Conservation (phyloP, 768 basidiomycete species). For the Leccinum barrowsii region DNA sequence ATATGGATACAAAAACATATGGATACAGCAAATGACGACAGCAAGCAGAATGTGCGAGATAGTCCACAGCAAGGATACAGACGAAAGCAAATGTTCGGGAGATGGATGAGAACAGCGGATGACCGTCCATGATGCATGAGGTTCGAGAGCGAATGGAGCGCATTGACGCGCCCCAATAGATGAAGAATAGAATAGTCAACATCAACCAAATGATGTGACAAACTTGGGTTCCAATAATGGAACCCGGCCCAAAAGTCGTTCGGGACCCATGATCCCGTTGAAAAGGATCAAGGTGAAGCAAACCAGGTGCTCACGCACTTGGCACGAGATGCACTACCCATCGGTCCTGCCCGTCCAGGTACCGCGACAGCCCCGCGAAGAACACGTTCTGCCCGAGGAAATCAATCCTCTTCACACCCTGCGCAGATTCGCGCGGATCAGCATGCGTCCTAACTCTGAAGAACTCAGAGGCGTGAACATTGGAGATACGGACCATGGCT, state of each 20-base stretch:
- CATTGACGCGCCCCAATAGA: slow-evolving; percentile 3
- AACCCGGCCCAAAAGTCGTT: slow-evolving; percentile 8
- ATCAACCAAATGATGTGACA: not conserved
- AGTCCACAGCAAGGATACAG: slow-evolving; percentile 14
- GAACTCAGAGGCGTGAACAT: slow-evolving; percentile 24
- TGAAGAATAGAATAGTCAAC: slow-evolving; percentile 18
- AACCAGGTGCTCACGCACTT: slow-evolving; percentile 8
- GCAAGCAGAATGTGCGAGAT: slow-evolving; percentile 1
- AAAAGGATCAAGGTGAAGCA: no score
- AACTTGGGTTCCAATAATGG: slow-evolving; percentile 12
- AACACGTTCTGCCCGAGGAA: slow-evolving; percentile 31
- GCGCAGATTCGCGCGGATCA: slow-evolving; percentile 35
- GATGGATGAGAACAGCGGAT: not conserved
- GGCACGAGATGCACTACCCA: slow-evolving; percentile 29
- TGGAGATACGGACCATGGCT: slow-evolving; percentile 20
- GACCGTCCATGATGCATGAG: slow-evolving; percentile 14
- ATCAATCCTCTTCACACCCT: slow-evolving; percentile 40
- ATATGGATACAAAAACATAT: not conserved
- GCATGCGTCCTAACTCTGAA: slow-evolving; percentile 27
- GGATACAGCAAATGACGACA: slow-evolving; percentile 14
- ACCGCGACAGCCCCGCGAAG: slow-evolving; percentile 31
- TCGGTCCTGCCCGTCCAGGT: slow-evolving; percentile 24
- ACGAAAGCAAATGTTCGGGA: slow-evolving; percentile 1
- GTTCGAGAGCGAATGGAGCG: slow-evolving; percentile 7
- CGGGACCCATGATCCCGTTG: slow-evolving; percentile 9